Evolutionary conservation across 306 rosid genomes (phyloP).

Genomic region (Vicia villosa): DNA sequence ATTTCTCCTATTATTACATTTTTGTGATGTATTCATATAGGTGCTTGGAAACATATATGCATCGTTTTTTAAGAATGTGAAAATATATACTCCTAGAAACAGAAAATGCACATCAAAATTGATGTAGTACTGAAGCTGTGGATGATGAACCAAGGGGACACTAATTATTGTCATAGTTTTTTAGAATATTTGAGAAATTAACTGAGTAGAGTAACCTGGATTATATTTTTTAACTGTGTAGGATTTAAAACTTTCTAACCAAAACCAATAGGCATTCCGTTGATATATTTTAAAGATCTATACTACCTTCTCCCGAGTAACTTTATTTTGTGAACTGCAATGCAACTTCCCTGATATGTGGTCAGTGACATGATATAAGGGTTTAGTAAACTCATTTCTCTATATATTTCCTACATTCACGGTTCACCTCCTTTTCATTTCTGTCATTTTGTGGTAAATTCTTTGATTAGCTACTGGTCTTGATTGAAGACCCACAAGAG

Average conservation of each 20-base stretch:
- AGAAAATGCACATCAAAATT: constrained; percentile 15
- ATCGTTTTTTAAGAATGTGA: constrained; percentile 3
- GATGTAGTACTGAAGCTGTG: constrained; percentile 1
- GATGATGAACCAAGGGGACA: not conserved
- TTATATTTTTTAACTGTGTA: not conserved
- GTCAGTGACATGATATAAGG: constrained; percentile 10
- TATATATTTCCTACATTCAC: not conserved
- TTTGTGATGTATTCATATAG: constrained; percentile 26
- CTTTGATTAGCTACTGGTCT: constrained; percentile 30
- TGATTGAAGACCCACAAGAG: constrained; percentile 24
- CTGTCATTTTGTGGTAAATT: constrained; percentile 18
- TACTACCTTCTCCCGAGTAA: not conserved
- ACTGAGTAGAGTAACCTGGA: not conserved
- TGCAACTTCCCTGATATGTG: constrained; percentile 21
- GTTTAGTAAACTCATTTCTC: not conserved
- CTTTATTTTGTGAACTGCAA: constrained; percentile 1
- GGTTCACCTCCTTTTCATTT: not conserved
- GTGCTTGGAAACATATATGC: constrained; percentile 7
- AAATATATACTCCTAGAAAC: constrained; percentile 17
- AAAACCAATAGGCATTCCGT: constrained; percentile 16
- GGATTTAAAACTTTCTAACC: not conserved
- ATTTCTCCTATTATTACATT: not conserved
- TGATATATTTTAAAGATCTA: constrained; percentile 24
- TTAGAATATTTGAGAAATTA: constrained; percentile 10
- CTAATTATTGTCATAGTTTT: constrained; percentile 8